phyloP scores from a whole-genome alignment of 768 basidiomycete genomes.

The Pisolithus sp. region DNA sequence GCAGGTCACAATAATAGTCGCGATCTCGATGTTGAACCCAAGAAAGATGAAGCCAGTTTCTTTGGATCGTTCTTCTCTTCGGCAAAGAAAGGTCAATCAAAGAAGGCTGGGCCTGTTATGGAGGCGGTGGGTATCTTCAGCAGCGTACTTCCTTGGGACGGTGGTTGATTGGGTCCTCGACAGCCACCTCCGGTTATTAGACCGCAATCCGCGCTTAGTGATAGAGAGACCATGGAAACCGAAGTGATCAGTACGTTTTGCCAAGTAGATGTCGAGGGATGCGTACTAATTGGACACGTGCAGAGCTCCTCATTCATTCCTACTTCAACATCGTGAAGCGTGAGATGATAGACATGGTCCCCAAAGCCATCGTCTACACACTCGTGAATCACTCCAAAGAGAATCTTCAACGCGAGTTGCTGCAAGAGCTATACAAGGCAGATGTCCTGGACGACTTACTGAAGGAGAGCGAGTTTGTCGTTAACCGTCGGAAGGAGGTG shows the following conservation, averaged over 20 bases:
- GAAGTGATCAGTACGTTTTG: slow-evolving; percentile 93
- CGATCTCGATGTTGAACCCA: slow-evolving; percentile 86
- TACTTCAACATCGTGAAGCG: slow-evolving; percentile 99
- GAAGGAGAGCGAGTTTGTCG: slow-evolving; percentile 90
- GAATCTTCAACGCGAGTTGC: slow-evolving; percentile 85
- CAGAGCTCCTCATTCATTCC: slow-evolving; percentile 92
- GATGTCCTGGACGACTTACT: slow-evolving; percentile 92
- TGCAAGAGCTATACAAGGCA: slow-evolving; percentile 95
- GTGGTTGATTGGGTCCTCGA: slow-evolving; percentile 30
- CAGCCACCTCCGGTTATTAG: slow-evolving; percentile 83
- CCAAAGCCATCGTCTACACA: slow-evolving; percentile 88
- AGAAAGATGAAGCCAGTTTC: slow-evolving; percentile 88
- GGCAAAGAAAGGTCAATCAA: slow-evolving; percentile 52
- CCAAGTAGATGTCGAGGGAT: not conserved
- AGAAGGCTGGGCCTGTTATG: slow-evolving; percentile 55
- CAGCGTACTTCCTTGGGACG: slow-evolving; percentile 10
- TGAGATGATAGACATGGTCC: slow-evolving; percentile 99
- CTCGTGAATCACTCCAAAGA: slow-evolving; percentile 93
- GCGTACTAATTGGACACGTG: not conserved
- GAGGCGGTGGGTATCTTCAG: slow-evolving; percentile 40
- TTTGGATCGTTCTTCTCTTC: slow-evolving; percentile 93
- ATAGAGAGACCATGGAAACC: slow-evolving; percentile 96
- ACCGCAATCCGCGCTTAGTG: slow-evolving; percentile 85
- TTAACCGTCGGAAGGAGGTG: slow-evolving; percentile 89
- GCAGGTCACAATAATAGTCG: slow-evolving; percentile 84